phyloP scores from a whole-genome alignment of 1,284 basidiomycete genomes.

The Trametes pubescens region DNA sequence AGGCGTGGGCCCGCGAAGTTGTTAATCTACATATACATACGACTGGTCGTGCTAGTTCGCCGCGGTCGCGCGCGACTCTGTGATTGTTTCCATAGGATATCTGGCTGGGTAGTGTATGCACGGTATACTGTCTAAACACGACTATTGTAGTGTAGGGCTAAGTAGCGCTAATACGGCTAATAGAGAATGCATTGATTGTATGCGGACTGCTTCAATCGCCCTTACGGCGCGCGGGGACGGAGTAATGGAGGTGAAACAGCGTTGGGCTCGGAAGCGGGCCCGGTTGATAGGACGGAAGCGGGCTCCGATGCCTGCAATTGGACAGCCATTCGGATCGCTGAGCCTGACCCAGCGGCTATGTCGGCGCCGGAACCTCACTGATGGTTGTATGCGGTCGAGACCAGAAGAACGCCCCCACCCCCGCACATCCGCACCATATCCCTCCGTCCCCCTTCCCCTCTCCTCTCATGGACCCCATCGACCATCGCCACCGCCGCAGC shows the following conservation, averaged over 20 bases:
- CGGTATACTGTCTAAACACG: slow-evolving; percentile 2
- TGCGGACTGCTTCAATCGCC: not conserved
- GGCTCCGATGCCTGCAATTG: slow-evolving; percentile 29
- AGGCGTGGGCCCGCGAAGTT: slow-evolving; percentile 3
- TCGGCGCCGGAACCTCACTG: slow-evolving; percentile 39
- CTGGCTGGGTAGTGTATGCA: slow-evolving; percentile 8
- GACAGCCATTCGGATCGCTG: slow-evolving; percentile 32
- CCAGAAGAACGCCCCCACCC: slow-evolving; percentile 31
- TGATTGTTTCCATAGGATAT: slow-evolving; percentile 17
- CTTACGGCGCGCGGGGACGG: slow-evolving; percentile 13
- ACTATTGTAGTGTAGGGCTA: slow-evolving; percentile 1
- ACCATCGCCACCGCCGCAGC: slow-evolving; percentile 55
- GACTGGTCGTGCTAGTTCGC: too few relatives aligned
- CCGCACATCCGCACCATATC: slow-evolving; percentile 40
- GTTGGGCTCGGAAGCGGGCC: slow-evolving; percentile 33
- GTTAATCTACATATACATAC: not conserved
- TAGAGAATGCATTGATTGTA: not conserved
- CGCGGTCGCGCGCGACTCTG: too few relatives aligned
- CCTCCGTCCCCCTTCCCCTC: slow-evolving; percentile 38
- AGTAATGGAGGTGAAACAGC: slow-evolving; percentile 30
- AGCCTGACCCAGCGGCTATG: slow-evolving; percentile 36
- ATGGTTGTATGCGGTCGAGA: slow-evolving; percentile 29
- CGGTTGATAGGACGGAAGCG: slow-evolving; percentile 36
- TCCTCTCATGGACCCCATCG: slow-evolving; percentile 46
- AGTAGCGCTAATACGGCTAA: slow-evolving; percentile 4